Percentiles rank a stretch among this genome's conserved stretches.
phyloP scores from a whole-genome alignment of 805 yeast genomes.

The Kuraishia piskuri region DNA sequence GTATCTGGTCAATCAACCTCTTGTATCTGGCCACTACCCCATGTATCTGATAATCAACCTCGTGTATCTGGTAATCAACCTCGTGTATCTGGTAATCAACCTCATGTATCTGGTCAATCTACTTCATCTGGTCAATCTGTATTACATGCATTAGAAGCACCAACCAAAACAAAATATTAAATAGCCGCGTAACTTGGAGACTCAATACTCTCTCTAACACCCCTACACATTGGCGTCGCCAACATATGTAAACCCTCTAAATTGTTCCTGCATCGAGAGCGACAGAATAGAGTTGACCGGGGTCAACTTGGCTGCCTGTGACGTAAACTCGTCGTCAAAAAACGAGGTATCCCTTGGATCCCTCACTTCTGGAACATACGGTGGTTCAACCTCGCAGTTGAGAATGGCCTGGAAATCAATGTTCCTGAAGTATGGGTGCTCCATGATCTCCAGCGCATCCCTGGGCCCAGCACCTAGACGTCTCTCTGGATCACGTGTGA shows the following conservation, averaged over 20 bases:
- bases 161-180: too few relatives aligned
- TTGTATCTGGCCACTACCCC: too few relatives aligned
- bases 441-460: slow-evolving; percentile 93
- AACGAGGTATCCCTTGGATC: slow-evolving; percentile 87
- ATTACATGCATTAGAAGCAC: not conserved
- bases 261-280: slow-evolving; percentile 87
- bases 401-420: slow-evolving; percentile 85
- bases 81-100: too few relatives aligned
- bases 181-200: not conserved
- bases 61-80: too few relatives aligned
- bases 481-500: slow-evolving; percentile 78
- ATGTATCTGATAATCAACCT: too few relatives aligned
- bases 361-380: slow-evolving; percentile 79
- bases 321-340: slow-evolving; percentile 91
- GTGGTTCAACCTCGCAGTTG: slow-evolving; percentile 67
- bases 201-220: not conserved
- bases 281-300: slow-evolving; percentile 87
- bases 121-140: not conserved
- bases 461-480: slow-evolving; percentile 83
- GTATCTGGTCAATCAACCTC: too few relatives aligned
- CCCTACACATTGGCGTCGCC: slow-evolving; percentile 39
- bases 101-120: too few relatives aligned
- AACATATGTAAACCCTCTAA: slow-evolving; percentile 92
- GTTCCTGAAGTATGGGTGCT: slow-evolving; percentile 86
- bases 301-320: slow-evolving; percentile 89